Evolutionary conservation across 805 yeast species (phyloP).

Genomic region (Lachancea sp.): DNA sequence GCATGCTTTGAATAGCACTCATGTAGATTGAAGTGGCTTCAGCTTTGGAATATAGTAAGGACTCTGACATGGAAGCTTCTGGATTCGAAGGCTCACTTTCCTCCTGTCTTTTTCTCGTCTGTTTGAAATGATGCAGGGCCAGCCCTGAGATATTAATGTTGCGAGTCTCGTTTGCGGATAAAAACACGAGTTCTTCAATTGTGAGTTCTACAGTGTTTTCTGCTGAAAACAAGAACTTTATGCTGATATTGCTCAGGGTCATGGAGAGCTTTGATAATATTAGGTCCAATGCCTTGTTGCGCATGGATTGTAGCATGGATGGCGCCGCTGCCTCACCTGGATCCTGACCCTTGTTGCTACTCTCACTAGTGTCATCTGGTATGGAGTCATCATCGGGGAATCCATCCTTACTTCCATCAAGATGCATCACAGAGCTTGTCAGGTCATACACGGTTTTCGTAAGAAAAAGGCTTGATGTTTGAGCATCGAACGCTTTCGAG

Average conservation of each 20-base stretch:
- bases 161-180: conserved; percentile 2
- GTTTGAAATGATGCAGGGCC: background rate
- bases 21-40: conserved; percentile 69
- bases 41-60: conserved; percentile 60
- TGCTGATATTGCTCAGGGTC: conserved; percentile 39
- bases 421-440: conserved; percentile 45
- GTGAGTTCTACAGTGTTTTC: conserved; percentile 29
- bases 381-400: conserved; percentile 4
- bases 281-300: conserved; percentile 59
- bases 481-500: conserved; percentile 22
- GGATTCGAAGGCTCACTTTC: conserved; percentile 10
- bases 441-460: conserved; percentile 72
- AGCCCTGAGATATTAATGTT: background rate
- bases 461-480: conserved; percentile 40
- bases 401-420: conserved; percentile 27
- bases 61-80: conserved; percentile 35
- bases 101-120: background rate
- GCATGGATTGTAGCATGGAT: conserved; percentile 47
- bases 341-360: conserved; percentile 13
- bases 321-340: conserved; percentile 8
- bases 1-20: conserved; percentile 66
- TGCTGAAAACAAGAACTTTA: conserved; percentile 46
- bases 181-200: conserved; percentile 22
- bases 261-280: conserved; percentile 57
- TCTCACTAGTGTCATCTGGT: conserved; percentile 15